These are phyloP conservation scores for Metschnikowia continentalis DNA, from an alignment of 805 yeast species.

Conservation along the genomic window DNA sequence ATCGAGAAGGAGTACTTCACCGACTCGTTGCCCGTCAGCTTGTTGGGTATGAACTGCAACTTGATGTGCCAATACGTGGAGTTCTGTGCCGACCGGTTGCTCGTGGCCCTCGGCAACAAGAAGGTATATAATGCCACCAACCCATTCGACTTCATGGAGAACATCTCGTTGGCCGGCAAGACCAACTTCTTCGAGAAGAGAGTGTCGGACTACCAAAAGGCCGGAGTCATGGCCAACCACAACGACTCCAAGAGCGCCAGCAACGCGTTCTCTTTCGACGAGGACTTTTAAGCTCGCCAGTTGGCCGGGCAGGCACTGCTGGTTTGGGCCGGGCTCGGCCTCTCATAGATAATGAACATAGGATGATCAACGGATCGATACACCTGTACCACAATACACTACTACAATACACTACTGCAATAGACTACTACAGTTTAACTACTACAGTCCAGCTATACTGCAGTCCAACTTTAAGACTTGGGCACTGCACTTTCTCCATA, in stretches of 20 bases:
- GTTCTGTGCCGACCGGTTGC: slow-evolving; percentile 93
- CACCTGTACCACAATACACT: not conserved
- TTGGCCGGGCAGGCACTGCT: slow-evolving; percentile 3
- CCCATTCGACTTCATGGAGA: slow-evolving; percentile 99
- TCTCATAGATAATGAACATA: not conserved
- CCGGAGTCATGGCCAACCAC: slow-evolving; percentile 92
- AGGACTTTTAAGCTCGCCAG: slow-evolving; percentile 60
- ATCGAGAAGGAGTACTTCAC: slow-evolving; percentile 67
- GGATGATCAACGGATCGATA: not conserved
- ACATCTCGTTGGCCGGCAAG: slow-evolving; percentile 96
- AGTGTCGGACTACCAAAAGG: slow-evolving; percentile 97
- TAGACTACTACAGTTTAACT: too few relatives aligned
- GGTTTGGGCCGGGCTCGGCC: slow-evolving; percentile 3
- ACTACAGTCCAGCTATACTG: too few relatives aligned
- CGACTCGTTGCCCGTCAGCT: slow-evolving; percentile 89
- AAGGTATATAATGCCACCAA: slow-evolving; percentile 82
- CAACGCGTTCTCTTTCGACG: slow-evolving; percentile 78
- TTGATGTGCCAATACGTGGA: slow-evolving; percentile 98
- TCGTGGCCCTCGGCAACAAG: slow-evolving; percentile 86
- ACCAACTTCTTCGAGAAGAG: slow-evolving; percentile 99
- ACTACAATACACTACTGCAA: too few relatives aligned
- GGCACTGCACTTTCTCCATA: too few relatives aligned
- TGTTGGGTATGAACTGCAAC: slow-evolving; percentile 90
- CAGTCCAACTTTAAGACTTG: too few relatives aligned
- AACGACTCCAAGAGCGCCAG: slow-evolving; percentile 45